Conservation (phyloP, 1,139 yeast genomes). For the Suhomyces chickasaworum region DNA sequence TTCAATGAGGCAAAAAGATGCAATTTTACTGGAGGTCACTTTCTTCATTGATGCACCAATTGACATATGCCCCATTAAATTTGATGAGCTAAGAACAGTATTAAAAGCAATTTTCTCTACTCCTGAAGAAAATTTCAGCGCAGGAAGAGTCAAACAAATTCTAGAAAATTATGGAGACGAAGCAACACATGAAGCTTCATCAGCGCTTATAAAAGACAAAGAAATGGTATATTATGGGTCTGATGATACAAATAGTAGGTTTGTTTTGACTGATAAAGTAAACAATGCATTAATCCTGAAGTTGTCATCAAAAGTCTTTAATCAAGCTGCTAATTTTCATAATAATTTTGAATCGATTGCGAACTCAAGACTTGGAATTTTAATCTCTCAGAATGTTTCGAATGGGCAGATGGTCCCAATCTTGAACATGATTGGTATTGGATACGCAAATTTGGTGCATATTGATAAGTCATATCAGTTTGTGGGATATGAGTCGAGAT, state of each 20-base stretch:
- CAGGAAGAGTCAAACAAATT: slow-evolving; percentile 43
- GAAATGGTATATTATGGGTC: slow-evolving; percentile 55
- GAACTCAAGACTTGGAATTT: slow-evolving; percentile 49
- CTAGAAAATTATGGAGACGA: slow-evolving; percentile 47
- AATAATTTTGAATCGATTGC: slow-evolving; percentile 40
- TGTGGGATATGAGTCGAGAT: slow-evolving; percentile 62
- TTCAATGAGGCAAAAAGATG: slow-evolving; percentile 61
- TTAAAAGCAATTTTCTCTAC: slow-evolving; percentile 67
- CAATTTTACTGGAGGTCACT: slow-evolving; percentile 36
- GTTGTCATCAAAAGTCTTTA: slow-evolving; percentile 43
- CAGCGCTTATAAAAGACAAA: slow-evolving; percentile 53
- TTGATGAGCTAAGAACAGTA: slow-evolving; percentile 39
- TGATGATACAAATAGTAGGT: slow-evolving; percentile 48
- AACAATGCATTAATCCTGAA: slow-evolving; percentile 42
- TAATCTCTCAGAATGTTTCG: slow-evolving; percentile 59
- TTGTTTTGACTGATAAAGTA: slow-evolving; percentile 61
- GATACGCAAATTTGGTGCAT: slow-evolving; percentile 45
- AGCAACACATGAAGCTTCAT: slow-evolving; percentile 51
- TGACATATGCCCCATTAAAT: slow-evolving; percentile 22
- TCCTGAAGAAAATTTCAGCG: slow-evolving; percentile 47
- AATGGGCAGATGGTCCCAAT: slow-evolving; percentile 61
- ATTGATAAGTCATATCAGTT: slow-evolving; percentile 54
- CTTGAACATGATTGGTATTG: slow-evolving; percentile 45
- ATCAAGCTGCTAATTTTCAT: slow-evolving; percentile 48
- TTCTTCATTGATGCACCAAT: slow-evolving; percentile 35